Base-by-base conservation (phyloP, 768 basidiomycete genomes). In the Tubosaeta sp. region DNA sequence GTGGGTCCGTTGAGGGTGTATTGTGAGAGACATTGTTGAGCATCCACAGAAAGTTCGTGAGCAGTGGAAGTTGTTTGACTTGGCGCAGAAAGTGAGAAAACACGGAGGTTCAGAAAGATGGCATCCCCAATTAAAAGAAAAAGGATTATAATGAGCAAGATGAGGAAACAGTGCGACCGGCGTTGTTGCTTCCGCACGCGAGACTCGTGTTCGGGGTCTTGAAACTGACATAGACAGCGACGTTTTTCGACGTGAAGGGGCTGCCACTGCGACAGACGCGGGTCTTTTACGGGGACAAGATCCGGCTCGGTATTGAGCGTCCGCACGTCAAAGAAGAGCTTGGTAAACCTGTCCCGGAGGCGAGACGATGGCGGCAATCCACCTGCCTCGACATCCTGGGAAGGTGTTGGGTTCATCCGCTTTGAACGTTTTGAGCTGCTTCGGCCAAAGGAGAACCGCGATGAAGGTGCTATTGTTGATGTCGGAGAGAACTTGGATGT, bases 11-110 rank as follows among this genome's bases (percentile, higher is more conserved):
- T 69, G 40, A 78, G 58, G 14, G 61, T 69, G 58, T 70, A 79
- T 52, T 79, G 70, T 14, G 71, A 70, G 38, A 79, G 57, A 58
- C 78, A 79, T 57, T 74, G 70, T 53, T 72, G 70, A 19, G 72
- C 69, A 52, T 71, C 65, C 29, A 60, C 64, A 22, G 76, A 73
- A 34, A 77, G 68, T 3, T 50, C 44, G 18, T 54, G n/a, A 6
- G 68, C 43, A 14, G 59, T 59, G n/a, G 68, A 61, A 3, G 61
- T 56, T 14, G 65, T 53, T 35, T 64, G 48, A 41, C 58, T 58
- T 4, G 55, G 25, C 30, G 44, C 44, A 6, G 59, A 44, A 48
- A 59, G 53, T 14, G 61, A 49, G 27, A 69, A 55, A 41, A 73
- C 59, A 46, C 70, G 71, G 21, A 71, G 48, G 58, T 75, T 67